A percentile compares a stretch with the other conserved stretches of the same genome.
phyloP scores from a whole-genome alignment of 768 basidiomycete genomes.

The Omphalotus guepiniiformis region DNA sequence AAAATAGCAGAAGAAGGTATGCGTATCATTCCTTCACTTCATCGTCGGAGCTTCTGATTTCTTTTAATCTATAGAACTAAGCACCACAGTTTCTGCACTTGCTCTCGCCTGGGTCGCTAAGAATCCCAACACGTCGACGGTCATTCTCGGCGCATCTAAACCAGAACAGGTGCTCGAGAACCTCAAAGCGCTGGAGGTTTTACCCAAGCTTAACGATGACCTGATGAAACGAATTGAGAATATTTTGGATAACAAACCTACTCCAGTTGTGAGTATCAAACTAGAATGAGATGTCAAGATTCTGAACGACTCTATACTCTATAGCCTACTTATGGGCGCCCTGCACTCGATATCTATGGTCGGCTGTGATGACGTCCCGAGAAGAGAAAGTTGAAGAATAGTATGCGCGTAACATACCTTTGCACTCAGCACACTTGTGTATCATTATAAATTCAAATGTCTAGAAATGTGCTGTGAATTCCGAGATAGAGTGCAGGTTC shows the following conservation, averaged over 20 bases:
- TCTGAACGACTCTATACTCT: too few relatives aligned
- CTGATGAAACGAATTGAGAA: constrained; percentile 50
- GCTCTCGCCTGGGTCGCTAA: constrained; percentile 57
- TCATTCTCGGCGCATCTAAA: constrained; percentile 44
- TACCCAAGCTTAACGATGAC: constrained; percentile 54
- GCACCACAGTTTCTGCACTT: constrained; percentile 43
- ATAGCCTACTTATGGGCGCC: too few relatives aligned
- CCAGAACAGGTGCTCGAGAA: constrained; percentile 50
- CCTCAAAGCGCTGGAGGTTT: constrained; percentile 49
- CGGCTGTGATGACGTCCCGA: too few relatives aligned
- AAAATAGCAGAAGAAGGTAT: constrained; percentile 35
- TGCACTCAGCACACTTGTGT: too few relatives aligned
- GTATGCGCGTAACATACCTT: too few relatives aligned
- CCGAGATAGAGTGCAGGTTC: too few relatives aligned
- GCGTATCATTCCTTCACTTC: not conserved
- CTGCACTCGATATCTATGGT: too few relatives aligned
- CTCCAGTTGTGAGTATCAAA: too few relatives aligned
- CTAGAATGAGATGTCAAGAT: too few relatives aligned
- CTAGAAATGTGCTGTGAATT: too few relatives aligned
- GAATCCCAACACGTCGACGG: constrained; percentile 44
- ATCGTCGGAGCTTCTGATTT: not conserved
- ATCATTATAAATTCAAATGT: too few relatives aligned
- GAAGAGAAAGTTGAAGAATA: too few relatives aligned
- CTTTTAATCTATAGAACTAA: constrained; percentile 30
- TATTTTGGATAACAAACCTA: constrained; percentile 40